A percentile compares a stretch with the other conserved stretches of the same genome.
Evolutionary conservation across 1,284 basidiomycete species (phyloP).

Genomic region (Uromyces viciae-fabae): DNA sequence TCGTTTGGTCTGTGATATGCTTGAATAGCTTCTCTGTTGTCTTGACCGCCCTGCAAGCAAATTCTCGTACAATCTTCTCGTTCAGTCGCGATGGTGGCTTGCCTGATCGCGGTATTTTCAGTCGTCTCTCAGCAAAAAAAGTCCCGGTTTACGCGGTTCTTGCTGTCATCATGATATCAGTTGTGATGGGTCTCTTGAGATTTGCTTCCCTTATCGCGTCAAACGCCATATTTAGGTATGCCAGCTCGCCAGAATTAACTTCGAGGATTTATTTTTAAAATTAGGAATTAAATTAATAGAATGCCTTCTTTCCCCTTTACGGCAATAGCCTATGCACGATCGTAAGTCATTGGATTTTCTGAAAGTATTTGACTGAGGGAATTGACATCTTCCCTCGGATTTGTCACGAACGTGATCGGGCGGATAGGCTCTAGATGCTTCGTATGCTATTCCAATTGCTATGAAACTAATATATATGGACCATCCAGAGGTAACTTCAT

Average conservation of each 20-base stretch:
- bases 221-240: conserved; percentile 69
- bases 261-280: too few species aligned
- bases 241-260: too few species aligned
- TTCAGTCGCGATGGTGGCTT: conserved; percentile 78
- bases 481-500: conserved; percentile 74
- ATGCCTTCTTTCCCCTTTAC: neutral
- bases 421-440: conserved; percentile 53
- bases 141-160: conserved; percentile 81
- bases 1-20: conserved; percentile 37
- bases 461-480: conserved; percentile 66
- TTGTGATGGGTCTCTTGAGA: conserved; percentile 61
- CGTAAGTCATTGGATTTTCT: neutral
- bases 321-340: conserved; percentile 33
- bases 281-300: too few species aligned
- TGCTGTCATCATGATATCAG: conserved; percentile 50
- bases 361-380: neutral
- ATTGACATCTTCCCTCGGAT: neutral
- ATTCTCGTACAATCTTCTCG: conserved; percentile 80
- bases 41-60: conserved; percentile 70
- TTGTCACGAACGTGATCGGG: neutral
- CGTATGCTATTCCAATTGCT: conserved; percentile 66
- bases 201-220: conserved; percentile 74
- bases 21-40: conserved; percentile 55
- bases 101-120: conserved; percentile 76
- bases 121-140: conserved; percentile 62